Conservation (phyloP, 352 stramenopile species). For the Plasmopara muralis region DNA sequence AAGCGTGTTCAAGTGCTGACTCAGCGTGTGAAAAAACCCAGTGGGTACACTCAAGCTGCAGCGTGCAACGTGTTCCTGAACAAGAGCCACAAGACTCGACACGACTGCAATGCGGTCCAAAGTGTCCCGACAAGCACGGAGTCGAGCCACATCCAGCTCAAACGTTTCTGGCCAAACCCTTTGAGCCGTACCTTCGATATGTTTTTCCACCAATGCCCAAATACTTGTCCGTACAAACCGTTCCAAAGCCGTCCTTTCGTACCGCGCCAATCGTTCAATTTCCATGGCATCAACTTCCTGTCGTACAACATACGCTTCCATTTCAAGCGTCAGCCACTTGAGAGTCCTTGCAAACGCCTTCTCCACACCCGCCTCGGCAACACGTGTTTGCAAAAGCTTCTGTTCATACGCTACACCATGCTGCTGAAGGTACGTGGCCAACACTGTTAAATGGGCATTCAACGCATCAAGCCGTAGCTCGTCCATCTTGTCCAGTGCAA, state of each 20-base stretch:
- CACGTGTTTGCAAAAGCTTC: slow-evolving; percentile 35
- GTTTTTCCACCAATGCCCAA: slow-evolving; percentile 38
- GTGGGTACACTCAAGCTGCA: slow-evolving; percentile 16
- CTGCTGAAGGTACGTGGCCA: slow-evolving; percentile 46
- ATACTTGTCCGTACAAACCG: slow-evolving; percentile 28
- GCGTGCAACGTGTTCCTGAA: slow-evolving; percentile 51
- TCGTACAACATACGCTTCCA: slow-evolving; percentile 21
- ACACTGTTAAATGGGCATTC: slow-evolving; percentile 49
- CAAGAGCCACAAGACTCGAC: slow-evolving; percentile 44
- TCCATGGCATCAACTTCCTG: slow-evolving; percentile 23
- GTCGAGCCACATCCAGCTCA: slow-evolving; percentile 41
- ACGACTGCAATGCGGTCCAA: slow-evolving; percentile 55
- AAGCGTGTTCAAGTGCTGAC: slow-evolving; percentile 34
- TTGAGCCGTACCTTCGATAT: slow-evolving; percentile 36
- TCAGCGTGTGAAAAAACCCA: slow-evolving; percentile 28
- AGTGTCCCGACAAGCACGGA: slow-evolving; percentile 46
- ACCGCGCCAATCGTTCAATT: slow-evolving; percentile 31
- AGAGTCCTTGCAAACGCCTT: slow-evolving; percentile 31
- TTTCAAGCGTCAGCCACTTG: slow-evolving; percentile 44
- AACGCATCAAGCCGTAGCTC: slow-evolving; percentile 53
- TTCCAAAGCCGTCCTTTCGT: no score
- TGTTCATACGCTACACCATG: slow-evolving; percentile 64
- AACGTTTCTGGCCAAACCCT: slow-evolving; percentile 66
- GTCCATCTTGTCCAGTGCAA: slow-evolving; percentile 59
- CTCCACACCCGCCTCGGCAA: slow-evolving; percentile 19